Base-by-base conservation (phyloP, 2,329 filamentous ascomycete species). In the Fusarium nygamai region DNA sequence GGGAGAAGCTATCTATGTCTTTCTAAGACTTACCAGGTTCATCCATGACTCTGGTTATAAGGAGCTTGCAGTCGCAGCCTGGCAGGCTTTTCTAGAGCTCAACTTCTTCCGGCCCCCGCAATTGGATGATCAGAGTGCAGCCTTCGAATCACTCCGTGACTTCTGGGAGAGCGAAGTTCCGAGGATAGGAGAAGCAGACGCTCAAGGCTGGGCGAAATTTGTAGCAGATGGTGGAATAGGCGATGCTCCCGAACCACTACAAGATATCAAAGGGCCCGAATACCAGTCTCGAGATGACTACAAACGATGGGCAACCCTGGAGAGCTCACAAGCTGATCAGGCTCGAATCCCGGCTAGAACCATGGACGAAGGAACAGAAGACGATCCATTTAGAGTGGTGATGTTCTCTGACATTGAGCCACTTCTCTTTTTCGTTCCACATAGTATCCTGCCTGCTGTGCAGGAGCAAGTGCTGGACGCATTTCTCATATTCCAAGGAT, bases 101-200 rank as follows among this genome's bases (percentile, higher is more conserved):
- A 90, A 89, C 24, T 88, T 94, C 67, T 90, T 90, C 53, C 85
- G 86, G 7, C 91, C 93, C 13, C n/a, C 54, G 9, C 46, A 79
- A 10, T 58, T 83, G 6, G 62, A 77, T n/a, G 53, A 78, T 46
- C 73, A 76, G 5, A 61, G 76, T 17, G 74, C 72, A n/a, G 67
- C 73, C 0, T 46, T 86, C 17, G 79, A 82, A 6, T 78, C 79
- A 0, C 93, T 98, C 70, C 85, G 89, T 54, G 87, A 91, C 6
- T 98, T 96, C 72, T 98, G 96, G 96, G 94, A 98, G 67, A 93
- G 91, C 64, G 96, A 98, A 79, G 87, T 90, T 1, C 86, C 93
- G 1, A 89, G 96, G 11, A 88, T 98, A 61, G 96, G 96, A 16
- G 96, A 98, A 76, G 78, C 83, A 2, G 86, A 85, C 5, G 92